Conservation (phyloP, 768 basidiomycete genomes). For the Tulasnella sp. region DNA sequence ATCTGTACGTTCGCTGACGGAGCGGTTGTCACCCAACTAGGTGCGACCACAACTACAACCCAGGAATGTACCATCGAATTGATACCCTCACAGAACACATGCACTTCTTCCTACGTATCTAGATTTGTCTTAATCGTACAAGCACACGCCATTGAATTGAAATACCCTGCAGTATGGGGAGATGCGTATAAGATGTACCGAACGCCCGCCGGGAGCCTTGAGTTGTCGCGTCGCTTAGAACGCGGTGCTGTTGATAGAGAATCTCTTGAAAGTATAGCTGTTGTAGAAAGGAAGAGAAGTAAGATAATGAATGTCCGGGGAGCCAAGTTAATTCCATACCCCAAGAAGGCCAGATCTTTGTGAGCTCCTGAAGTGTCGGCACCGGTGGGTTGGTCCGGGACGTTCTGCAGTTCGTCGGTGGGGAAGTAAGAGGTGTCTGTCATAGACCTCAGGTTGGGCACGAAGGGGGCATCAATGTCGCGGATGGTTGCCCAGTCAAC, state of each 20-base stretch:
- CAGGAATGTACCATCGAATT: slow-evolving; percentile 5
- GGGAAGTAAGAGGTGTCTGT: slow-evolving; percentile 99
- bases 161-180: not conserved
- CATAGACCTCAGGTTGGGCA: slow-evolving; percentile 89
- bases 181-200: not conserved
- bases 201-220: not conserved
- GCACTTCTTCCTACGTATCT: not conserved
- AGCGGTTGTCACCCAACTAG: not conserved
- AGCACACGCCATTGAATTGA: slow-evolving; percentile 7
- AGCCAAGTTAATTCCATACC: slow-evolving; percentile 37
- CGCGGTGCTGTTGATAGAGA: slow-evolving; percentile 19
- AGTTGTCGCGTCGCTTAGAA: slow-evolving; percentile 1
- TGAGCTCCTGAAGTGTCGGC: slow-evolving; percentile 42
- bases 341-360: slow-evolving; percentile 57
- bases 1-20: slow-evolving; percentile 4
- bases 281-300: not conserved
- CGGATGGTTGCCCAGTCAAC: slow-evolving; percentile 90
- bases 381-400: slow-evolving; percentile 42
- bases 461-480: slow-evolving; percentile 88
- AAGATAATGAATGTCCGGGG: not conserved
- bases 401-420: slow-evolving; percentile 87
- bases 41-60: slow-evolving; percentile 11
- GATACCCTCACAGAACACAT: slow-evolving; percentile 1
- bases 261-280: slow-evolving; percentile 29
- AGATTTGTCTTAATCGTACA: not conserved